These are phyloP conservation scores for Stipa capillata DNA, from an alignment of 176 grass and related monocot species.

Conservation along the genomic window DNA sequence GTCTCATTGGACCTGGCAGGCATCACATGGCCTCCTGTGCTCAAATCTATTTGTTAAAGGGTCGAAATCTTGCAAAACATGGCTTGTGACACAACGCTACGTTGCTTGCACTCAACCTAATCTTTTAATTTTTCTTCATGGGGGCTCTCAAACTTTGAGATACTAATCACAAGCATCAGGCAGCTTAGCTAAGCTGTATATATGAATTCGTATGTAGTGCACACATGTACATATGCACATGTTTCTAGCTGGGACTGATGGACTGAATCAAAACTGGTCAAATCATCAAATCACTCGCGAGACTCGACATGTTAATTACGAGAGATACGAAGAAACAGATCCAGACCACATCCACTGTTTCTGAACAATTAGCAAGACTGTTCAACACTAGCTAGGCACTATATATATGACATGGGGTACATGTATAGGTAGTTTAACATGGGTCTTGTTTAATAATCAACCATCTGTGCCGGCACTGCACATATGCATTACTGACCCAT, in stretches of 20 bases:
- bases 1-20: neutral
- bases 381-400: neutral
- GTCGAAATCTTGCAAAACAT: conserved; percentile 29
- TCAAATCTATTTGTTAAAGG: conserved; percentile 36
- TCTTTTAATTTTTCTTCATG: too few species aligned
- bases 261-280: neutral
- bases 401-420: neutral
- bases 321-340: neutral
- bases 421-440: neutral
- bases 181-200: neutral
- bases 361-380: neutral
- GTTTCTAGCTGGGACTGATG: neutral
- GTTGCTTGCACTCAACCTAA: conserved; percentile 8
- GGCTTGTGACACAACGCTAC: conserved; percentile 17
- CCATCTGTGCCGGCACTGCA: neutral
- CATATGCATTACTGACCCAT: neutral
- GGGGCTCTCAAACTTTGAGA: conserved; percentile 16
- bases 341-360: neutral
- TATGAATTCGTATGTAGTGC: neutral
- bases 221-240: neutral
- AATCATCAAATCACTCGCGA: neutral
- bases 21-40: conserved; percentile 25
- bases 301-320: neutral
- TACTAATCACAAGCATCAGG: neutral
- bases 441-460: neutral